These are phyloP conservation scores for Basipetospora sp. DNA, from an alignment of 2,329 filamentous ascomycete species.

Conservation along the genomic window DNA sequence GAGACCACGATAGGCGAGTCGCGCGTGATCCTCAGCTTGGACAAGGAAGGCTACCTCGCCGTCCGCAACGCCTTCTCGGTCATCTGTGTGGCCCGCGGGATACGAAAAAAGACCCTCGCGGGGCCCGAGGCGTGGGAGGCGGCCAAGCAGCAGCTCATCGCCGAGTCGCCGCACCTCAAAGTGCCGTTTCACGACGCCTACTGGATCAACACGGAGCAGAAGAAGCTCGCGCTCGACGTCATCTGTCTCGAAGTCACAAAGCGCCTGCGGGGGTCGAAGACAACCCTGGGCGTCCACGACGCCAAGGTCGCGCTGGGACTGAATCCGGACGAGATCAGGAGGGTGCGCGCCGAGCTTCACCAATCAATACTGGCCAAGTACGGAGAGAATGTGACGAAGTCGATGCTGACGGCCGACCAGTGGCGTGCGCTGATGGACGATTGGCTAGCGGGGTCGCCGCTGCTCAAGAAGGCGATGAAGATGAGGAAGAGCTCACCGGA, in stretches of 20 bases:
- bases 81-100: conserved; percentile 52
- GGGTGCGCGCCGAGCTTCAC: conserved; percentile 52
- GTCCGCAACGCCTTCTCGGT: conserved; percentile 52
- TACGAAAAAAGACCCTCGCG: conserved; percentile 63
- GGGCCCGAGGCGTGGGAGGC: conserved; percentile 60
- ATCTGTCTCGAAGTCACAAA: conserved; percentile 75
- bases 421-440: conserved; percentile 55
- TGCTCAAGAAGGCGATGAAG: conserved; percentile 40
- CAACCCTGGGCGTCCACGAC: conserved; percentile 56
- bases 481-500: conserved; percentile 35
- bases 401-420: conserved; percentile 55
- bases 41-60: conserved; percentile 46
- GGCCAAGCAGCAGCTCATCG: conserved; percentile 52
- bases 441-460: conserved; percentile 47
- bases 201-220: conserved; percentile 39
- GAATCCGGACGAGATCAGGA: conserved; percentile 34
- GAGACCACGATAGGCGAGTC: conserved; percentile 72
- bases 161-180: conserved; percentile 49
- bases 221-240: conserved; percentile 56
- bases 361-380: conserved; percentile 39
- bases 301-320: conserved; percentile 48
- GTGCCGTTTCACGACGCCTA: conserved; percentile 40
- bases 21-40: conserved; percentile 52
- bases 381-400: conserved; percentile 56
- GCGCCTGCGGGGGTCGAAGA: conserved; percentile 50